phyloP scores from a whole-genome alignment of 2,329 filamentous ascomycete genomes.

The Xylaria sp. region DNA sequence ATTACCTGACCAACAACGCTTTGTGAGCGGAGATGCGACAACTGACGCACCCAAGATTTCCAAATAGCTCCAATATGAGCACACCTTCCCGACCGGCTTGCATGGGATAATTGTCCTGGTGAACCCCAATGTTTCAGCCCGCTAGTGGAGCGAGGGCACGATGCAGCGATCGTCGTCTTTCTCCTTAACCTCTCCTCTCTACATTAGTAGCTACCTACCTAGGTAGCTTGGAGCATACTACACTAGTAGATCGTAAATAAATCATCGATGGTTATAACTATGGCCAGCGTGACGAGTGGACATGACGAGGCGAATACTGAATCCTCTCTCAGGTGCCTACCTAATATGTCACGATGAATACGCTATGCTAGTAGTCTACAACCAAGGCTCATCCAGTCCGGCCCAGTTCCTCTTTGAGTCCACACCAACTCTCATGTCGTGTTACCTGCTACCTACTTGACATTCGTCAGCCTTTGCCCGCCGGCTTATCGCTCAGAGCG shows the following conservation, averaged over 20 bases:
- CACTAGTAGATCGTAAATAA: slow-evolving; percentile 8
- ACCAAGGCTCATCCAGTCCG: not conserved
- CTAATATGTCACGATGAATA: not conserved
- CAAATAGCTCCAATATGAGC: slow-evolving; percentile 15
- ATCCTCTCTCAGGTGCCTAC: too few relatives aligned
- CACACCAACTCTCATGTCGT: slow-evolving; percentile 17
- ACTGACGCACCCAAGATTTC: slow-evolving; percentile 3
- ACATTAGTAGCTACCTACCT: too few relatives aligned
- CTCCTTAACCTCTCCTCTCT: not conserved
- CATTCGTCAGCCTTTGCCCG: slow-evolving; percentile 21
- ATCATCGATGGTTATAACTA: not conserved
- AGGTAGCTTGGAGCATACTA: not conserved
- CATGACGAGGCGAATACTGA: not conserved
- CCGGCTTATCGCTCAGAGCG: slow-evolving; percentile 23
- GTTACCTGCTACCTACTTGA: slow-evolving; percentile 11
- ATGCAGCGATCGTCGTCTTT: slow-evolving; percentile 9
- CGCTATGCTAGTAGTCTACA: not conserved
- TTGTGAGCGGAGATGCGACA: not conserved
- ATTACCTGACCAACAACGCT: not conserved
- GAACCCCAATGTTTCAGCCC: slow-evolving; percentile 20
- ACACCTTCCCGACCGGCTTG: slow-evolving; percentile 4
- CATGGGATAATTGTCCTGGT: slow-evolving; percentile 5
- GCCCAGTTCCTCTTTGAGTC: not conserved
- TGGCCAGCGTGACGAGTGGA: not conserved
- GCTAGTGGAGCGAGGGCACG: not conserved